Percentiles rank a stretch among this genome's conserved stretches.
Evolutionary conservation across 768 basidiomycete species (phyloP).

Genomic region (Serendipita sp.): DNA sequence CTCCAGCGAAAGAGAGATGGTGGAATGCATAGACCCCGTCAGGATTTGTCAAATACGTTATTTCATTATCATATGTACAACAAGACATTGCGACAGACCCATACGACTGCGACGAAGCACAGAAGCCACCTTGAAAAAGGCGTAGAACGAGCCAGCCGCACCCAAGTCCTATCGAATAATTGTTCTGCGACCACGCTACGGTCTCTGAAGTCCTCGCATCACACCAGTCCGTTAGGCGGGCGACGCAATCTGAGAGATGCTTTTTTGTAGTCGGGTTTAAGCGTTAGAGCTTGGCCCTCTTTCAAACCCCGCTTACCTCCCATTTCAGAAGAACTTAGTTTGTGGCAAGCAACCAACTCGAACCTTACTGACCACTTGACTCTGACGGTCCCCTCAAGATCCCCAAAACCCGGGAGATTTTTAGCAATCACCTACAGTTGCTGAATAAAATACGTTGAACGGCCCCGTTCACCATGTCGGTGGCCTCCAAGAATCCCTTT

Average conservation of each 20-base stretch:
- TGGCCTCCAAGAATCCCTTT: constrained; percentile 78
- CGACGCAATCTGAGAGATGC: constrained; percentile 79
- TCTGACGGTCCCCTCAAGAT: constrained; percentile 9
- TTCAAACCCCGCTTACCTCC: too few species aligned
- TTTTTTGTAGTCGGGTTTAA: constrained; percentile 52
- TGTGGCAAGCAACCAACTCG: background rate
- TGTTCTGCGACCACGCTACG: constrained; percentile 70
- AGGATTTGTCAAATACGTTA: too few species aligned
- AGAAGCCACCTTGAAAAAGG: constrained; percentile 25
- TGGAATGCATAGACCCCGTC: constrained; percentile 2
- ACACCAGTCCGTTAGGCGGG: constrained; percentile 54
- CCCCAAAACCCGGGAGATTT: background rate
- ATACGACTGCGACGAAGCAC: constrained; percentile 52
- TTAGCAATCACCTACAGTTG: constrained; percentile 5
- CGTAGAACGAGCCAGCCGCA: constrained; percentile 40
- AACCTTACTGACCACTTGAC: constrained; percentile 14
- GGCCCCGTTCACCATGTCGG: constrained; percentile 74
- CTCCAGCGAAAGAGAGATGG: background rate
- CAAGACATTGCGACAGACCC: constrained; percentile 80
- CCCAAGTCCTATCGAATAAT: constrained; percentile 68
- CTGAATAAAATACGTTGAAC: constrained; percentile 23
- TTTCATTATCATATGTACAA: constrained; percentile 40
- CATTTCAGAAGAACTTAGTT: background rate
- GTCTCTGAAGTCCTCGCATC: constrained; percentile 76
- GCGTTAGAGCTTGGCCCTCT: constrained; percentile 27